Evolutionary conservation across 768 basidiomycete genomes (phyloP), one percentile per base, ranked within the genome.

Genomic region (Phlebiopsis flavidoalba): DNA sequence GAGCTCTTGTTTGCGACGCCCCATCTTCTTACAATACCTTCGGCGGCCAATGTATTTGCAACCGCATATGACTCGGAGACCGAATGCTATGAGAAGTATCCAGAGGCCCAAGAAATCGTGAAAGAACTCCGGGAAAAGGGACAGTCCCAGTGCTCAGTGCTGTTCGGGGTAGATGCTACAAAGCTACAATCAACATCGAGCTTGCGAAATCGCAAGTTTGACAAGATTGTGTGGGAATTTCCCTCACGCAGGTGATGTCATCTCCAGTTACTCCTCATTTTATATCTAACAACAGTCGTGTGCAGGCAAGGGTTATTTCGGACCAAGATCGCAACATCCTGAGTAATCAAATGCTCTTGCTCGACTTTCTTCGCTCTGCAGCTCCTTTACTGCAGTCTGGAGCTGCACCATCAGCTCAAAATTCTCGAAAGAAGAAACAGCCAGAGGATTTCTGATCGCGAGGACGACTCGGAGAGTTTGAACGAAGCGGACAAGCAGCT

Each of bases 271-370:
- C 1, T 12, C 53, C 36, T 54, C 61, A 17, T 43, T 40, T 61
- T 22, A 68, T 53, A 21, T 60, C 22, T n/a, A 52, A 17, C 35
- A 19, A 49, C 21, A 43, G 54, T 62, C 40, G 14, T 57, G 49
- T 37, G 46, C 67, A 92, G 90, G 91, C 24, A 92, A 86, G 70
- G 93, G 95, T n/a, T 2, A 95, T 98, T 62, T 83, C 90, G 22
- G 93, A 98, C 72, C 93, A 95, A 73, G 89, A 95, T 69, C 83
- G 95, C 53, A 98, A 97, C 73, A 91, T 98, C 61, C 75, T 91
- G 15, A 87, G 88, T 6, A 97, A 98, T 71, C 96, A 98, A 67
- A 67, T 86, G 19, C 80, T 97, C 19, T 75, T 98, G 35, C 79
- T 97, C 26, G 85, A 82, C 5, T 97, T 97, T 70, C 76, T 98